Evolutionary conservation across 1,139 yeast genomes (phyloP).

Genomic region (Sugiyamaella neomexicana): DNA sequence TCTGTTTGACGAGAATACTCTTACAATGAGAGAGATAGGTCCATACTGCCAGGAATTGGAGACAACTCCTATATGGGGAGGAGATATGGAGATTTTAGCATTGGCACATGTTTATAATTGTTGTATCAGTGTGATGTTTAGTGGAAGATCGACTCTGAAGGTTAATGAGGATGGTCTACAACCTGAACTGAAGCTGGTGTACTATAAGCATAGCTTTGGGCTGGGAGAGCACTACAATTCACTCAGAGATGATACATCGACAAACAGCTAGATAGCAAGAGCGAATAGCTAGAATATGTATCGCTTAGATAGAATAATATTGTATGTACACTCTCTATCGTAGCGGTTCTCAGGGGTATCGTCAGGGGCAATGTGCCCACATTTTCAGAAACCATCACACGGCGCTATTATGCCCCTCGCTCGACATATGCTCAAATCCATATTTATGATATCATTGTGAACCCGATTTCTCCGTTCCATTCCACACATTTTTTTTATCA

Average conservation of each 20-base stretch:
- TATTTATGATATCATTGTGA: background rate
- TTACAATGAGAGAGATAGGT: constrained; percentile 60
- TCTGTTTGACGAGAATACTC: constrained; percentile 72
- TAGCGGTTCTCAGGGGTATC: no score
- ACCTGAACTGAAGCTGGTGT: constrained; percentile 67
- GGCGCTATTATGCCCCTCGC: background rate
- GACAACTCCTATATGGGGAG: constrained; percentile 90
- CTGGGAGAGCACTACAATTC: constrained; percentile 96
- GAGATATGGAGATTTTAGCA: constrained; percentile 88
- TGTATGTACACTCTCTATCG: no score
- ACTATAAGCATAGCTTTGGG: constrained; percentile 82
- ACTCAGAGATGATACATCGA: constrained; percentile 61
- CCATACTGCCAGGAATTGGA: constrained; percentile 70
- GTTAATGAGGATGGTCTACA: constrained; percentile 53
- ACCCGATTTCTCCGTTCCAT: background rate
- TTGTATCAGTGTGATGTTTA: constrained; percentile 73
- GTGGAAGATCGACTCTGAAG: constrained; percentile 63
- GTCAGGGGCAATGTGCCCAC: background rate
- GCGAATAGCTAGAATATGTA: no score
- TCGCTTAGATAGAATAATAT: no score
- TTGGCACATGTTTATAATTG: constrained; percentile 65
- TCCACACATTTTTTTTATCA: background rate
- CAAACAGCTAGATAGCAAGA: no score
- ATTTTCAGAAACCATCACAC: background rate
- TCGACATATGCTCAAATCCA: background rate